Evolutionary conservation across 2,329 filamentous ascomycete species (phyloP).

Genomic region (Periconia sp.): DNA sequence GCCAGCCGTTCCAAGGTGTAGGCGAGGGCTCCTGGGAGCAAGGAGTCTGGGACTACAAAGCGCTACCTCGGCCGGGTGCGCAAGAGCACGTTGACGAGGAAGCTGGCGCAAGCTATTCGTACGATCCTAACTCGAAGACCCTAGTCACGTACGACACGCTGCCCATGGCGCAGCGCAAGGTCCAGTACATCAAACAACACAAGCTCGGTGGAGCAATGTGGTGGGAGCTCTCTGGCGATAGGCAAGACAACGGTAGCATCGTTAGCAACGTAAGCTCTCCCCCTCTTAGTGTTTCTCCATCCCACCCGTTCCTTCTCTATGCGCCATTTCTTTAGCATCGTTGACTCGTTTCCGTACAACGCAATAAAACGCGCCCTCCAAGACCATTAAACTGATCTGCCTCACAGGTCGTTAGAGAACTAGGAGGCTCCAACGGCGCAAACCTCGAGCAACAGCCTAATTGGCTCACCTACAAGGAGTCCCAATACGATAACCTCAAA

Average conservation of each 20-base stretch:
- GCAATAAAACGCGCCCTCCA: slow-evolving; percentile 6
- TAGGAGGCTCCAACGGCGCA: slow-evolving; percentile 48
- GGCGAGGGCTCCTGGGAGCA: slow-evolving; percentile 84
- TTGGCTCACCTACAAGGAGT: slow-evolving; percentile 55
- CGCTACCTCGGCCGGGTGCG: slow-evolving; percentile 72
- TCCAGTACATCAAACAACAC: slow-evolving; percentile 69
- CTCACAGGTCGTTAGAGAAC: slow-evolving; percentile 42
- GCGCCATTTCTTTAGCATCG: background rate
- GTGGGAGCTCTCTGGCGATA: slow-evolving; percentile 89
- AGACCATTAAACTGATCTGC: slow-evolving; percentile 6
- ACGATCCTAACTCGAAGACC: slow-evolving; percentile 65
- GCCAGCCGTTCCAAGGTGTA: slow-evolving; percentile 71
- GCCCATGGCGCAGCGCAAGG: slow-evolving; percentile 71
- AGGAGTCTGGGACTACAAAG: slow-evolving; percentile 84
- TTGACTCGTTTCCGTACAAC: slow-evolving; percentile 5
- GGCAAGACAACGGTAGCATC: slow-evolving; percentile 66
- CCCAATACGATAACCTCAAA: slow-evolving; percentile 58
- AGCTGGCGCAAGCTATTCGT: slow-evolving; percentile 77
- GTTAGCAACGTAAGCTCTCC: slow-evolving; percentile 50
- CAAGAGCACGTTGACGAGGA: slow-evolving; percentile 68
- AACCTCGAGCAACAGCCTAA: slow-evolving; percentile 57
- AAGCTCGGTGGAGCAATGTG: slow-evolving; percentile 91
- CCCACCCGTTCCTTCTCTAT: background rate
- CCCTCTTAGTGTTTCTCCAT: slow-evolving; percentile 1
- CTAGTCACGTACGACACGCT: slow-evolving; percentile 81